Conservation (phyloP, 2,329 filamentous ascomycete genomes). For the Fusarium subtropicale region DNA sequence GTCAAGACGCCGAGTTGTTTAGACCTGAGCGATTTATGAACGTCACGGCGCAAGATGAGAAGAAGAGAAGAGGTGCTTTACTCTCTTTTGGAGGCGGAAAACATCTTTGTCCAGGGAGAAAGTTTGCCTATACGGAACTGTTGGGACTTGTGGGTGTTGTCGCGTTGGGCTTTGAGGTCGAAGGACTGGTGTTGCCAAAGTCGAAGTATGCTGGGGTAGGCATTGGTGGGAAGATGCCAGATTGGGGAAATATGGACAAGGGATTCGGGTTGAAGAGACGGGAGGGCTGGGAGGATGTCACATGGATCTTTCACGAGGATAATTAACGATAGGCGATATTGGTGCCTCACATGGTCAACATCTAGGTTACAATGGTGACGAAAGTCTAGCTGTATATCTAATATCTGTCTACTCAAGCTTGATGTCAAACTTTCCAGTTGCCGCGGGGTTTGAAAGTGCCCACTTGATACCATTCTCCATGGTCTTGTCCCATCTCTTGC, state of each 20-base stretch:
- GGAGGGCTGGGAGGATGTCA: conserved; percentile 21
- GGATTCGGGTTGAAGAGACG: conserved; percentile 8
- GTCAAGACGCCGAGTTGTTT: conserved; percentile 33
- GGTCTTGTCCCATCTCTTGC: conserved; percentile 57
- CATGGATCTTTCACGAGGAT: neutral
- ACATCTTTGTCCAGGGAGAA: conserved; percentile 50
- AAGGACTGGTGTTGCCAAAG: conserved; percentile 32
- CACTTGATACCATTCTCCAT: conserved; percentile 59
- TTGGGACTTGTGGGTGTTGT: conserved; percentile 20
- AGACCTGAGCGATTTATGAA: conserved; percentile 41
- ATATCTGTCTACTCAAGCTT: conserved; percentile 8
- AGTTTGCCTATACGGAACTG: conserved; percentile 49
- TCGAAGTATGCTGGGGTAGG: conserved; percentile 14
- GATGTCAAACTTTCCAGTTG: conserved; percentile 46
- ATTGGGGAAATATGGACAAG: neutral
- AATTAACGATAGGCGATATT: fast-evolving
- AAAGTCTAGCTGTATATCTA: neutral
- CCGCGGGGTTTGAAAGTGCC: conserved; percentile 51
- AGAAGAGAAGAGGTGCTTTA: conserved; percentile 39
- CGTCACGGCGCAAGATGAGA: conserved; percentile 33
- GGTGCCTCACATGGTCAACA: neutral
- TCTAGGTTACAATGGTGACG: neutral
- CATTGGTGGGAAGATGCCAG: conserved; percentile 1
- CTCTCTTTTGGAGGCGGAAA: conserved; percentile 51
- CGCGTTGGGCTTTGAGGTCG: conserved; percentile 9